Evolutionary conservation across 352 stramenopile genomes (phyloP), one percentile per base, ranked within the genome.

Genomic region (Phytophthora tubulina): DNA sequence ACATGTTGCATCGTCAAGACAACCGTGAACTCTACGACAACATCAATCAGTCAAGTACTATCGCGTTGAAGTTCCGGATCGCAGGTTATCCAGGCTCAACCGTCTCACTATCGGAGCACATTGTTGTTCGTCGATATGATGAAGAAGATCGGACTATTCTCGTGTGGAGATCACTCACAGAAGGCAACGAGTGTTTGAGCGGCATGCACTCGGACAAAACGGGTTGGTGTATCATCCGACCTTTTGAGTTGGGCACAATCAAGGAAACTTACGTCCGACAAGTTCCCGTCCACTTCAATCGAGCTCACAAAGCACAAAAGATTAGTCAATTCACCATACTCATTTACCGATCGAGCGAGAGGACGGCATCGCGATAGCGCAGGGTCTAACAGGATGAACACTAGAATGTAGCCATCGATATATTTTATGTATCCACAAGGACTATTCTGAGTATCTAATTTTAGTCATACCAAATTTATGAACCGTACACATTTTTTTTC

Each of bases 71-170:
- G 6, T 61, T 56, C 30, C 51, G 36, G 4, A 54, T 64, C 2
- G 56, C 46, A 21, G n/a, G n/a, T n/a, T 14, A 46, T 6, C 27
- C 45, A 10, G 6, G 5, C 0, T 45, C 30, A 6, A 42, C 39
- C 2, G 3, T 56, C 17, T 57, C 46, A 31, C 33, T 58, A 2
- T 17, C 27, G 21, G 42, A 65, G 32, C 39, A 46, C 9, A 52
- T 71, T n/a, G 69, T 88, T 38, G 59, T 81, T 31, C 73, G 80
- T 6, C 67, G 76, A 14, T 85, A 81, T 67, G 64, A 82, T 9
- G 80, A 88, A 51, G 31, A 74, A 46, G 56, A 81, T 46, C 80
- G 82, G 21, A 73, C 81, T 3, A 74, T 90, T 39, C 63, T 86
- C 42, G 74, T 84, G 13, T 90, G 80, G 80, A 77, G 67, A 17